Conservation (phyloP, 1,284 basidiomycete species). For the Coriolopsis trogii region DNA sequence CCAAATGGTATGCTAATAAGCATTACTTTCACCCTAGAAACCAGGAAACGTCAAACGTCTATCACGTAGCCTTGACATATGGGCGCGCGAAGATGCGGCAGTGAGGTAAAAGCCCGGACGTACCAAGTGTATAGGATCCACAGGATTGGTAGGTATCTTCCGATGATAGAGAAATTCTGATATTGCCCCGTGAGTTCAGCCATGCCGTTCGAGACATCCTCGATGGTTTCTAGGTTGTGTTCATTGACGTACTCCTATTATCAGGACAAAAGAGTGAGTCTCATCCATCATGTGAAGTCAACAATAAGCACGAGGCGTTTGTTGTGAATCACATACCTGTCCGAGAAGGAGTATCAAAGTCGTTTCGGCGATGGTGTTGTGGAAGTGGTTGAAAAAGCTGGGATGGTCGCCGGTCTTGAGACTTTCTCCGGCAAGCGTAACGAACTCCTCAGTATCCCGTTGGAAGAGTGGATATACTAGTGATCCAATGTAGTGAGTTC, state of each 20-base stretch:
- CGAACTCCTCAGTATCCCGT: slow-evolving; percentile 21
- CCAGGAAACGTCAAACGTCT: slow-evolving; percentile 11
- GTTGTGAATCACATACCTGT: slow-evolving; percentile 25
- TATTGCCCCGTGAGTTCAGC: slow-evolving; percentile 39
- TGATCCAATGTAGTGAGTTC: background rate
- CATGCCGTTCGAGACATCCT: slow-evolving; percentile 36
- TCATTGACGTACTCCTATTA: slow-evolving; percentile 31
- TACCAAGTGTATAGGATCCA: slow-evolving; percentile 36
- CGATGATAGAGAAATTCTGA: slow-evolving; percentile 30
- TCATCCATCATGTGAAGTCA: background rate
- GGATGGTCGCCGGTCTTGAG: slow-evolving; percentile 15
- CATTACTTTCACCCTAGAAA: slow-evolving; percentile 28
- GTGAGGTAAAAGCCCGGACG: background rate
- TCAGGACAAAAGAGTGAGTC: background rate
- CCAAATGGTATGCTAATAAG: slow-evolving; percentile 27
- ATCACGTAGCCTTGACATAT: no score
- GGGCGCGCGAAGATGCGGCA: no score
- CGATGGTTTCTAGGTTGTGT: slow-evolving; percentile 30
- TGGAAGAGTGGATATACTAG: slow-evolving; percentile 28
- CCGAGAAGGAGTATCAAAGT: slow-evolving; percentile 37
- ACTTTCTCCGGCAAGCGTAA: slow-evolving; percentile 16
- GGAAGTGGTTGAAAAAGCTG: slow-evolving; percentile 24
- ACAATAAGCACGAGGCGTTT: background rate
- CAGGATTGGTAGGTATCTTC: slow-evolving; percentile 30
- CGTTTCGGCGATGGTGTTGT: slow-evolving; percentile 31